These are phyloP conservation scores for Geum urbanum DNA, from an alignment of 306 rosid genomes.

Conservation along the genomic window DNA sequence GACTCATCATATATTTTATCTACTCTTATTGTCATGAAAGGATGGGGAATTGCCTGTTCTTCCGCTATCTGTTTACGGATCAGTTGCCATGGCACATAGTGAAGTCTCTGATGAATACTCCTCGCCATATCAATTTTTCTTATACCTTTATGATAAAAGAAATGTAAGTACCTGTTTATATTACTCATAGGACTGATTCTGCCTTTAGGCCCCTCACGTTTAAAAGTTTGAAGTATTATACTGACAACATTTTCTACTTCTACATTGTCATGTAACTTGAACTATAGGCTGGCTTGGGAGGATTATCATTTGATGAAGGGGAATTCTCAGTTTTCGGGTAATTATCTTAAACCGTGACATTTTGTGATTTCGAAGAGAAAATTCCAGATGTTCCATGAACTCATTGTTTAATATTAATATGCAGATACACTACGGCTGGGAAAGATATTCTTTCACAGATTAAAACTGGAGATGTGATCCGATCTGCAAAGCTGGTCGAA, in stretches of 20 bases:
- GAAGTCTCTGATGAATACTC: slow-evolving; percentile 86
- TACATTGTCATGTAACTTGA: slow-evolving; percentile 1
- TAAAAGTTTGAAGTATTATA: slow-evolving; percentile 9
- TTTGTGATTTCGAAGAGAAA: background rate
- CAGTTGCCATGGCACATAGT: slow-evolving; percentile 92
- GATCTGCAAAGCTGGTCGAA: slow-evolving; percentile 68
- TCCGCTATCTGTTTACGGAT: slow-evolving; percentile 89
- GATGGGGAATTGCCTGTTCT: slow-evolving; percentile 95
- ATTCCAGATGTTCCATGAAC: background rate
- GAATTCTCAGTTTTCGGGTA: slow-evolving; percentile 95
- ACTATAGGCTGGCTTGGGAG: slow-evolving; percentile 91
- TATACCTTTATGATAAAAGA: slow-evolving; percentile 86
- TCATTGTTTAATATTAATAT: slow-evolving; percentile 1
- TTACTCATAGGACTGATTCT: background rate
- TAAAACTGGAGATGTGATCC: slow-evolving; percentile 76
- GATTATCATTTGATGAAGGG: slow-evolving; percentile 96
- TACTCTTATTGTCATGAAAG: slow-evolving; percentile 35
- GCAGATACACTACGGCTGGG: slow-evolving; percentile 79
- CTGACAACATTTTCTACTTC: slow-evolving; percentile 8
- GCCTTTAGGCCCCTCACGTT: background rate
- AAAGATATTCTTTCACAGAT: slow-evolving; percentile 83
- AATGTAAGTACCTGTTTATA: slow-evolving; percentile 47
- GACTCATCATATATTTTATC: background rate
- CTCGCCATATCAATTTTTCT: slow-evolving; percentile 83
- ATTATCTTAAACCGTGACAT: background rate